These are phyloP conservation scores for Salix purpurea DNA, from an alignment of 345 rosid species.

Conservation along the genomic window DNA sequence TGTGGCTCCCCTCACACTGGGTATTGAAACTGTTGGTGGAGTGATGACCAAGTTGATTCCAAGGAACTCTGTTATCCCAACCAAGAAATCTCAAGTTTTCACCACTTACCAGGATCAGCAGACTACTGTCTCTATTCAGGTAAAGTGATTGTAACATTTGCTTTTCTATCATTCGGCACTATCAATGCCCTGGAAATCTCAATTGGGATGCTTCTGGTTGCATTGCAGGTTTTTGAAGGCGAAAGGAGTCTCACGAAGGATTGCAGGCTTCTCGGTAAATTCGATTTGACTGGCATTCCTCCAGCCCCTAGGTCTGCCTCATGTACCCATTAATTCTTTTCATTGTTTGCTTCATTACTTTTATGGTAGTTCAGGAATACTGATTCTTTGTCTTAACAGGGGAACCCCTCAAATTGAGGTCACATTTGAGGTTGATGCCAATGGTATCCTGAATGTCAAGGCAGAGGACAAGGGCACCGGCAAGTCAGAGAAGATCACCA, in stretches of 20 bases:
- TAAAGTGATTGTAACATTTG: constrained; percentile 1
- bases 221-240: constrained; percentile 81
- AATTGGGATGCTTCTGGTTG: constrained; percentile 2
- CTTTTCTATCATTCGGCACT: not conserved
- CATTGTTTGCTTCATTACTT: not conserved
- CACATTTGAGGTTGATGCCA: constrained; percentile 92
- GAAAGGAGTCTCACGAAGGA: constrained; percentile 98
- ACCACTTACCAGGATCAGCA: constrained; percentile 99
- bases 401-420: constrained; percentile 98
- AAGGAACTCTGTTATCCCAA: constrained; percentile 94
- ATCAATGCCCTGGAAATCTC: not conserved
- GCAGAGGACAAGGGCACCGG: constrained; percentile 94
- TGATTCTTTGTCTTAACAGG: constrained; percentile 34
- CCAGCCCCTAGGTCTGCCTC: constrained; percentile 76
- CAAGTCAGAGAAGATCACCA: constrained; percentile 87
- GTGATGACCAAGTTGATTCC: constrained; percentile 99
- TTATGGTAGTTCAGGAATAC: not conserved
- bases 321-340: not conserved
- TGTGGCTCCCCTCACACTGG: constrained; percentile 92
- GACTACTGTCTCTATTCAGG: constrained; percentile 94
- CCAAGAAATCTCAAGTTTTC: constrained; percentile 97
- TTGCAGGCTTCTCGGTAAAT: constrained; percentile 79
- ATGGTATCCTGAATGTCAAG: constrained; percentile 83
- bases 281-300: constrained; percentile 75
- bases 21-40: constrained; percentile 96